Conservation (phyloP, 1,284 basidiomycete genomes). For the Moniliophthora roreri region DNA sequence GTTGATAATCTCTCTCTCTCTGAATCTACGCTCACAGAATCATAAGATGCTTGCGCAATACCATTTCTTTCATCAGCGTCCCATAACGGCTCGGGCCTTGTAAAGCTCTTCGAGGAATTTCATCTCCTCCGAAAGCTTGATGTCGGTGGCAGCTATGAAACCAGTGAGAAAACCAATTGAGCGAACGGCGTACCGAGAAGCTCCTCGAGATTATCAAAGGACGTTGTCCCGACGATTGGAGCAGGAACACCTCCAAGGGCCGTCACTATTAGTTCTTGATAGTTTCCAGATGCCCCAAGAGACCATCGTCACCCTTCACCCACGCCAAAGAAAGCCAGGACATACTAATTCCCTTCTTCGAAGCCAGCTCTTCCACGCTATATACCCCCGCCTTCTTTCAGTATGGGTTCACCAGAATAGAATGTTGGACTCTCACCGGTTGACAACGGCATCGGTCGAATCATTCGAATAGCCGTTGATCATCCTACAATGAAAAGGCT, state of each 20-base stretch:
- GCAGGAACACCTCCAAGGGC: constrained; percentile 15
- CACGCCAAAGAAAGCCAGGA: constrained; percentile 14
- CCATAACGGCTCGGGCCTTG: neutral
- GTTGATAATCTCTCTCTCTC: no score
- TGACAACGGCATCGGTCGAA: no score
- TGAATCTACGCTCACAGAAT: no score
- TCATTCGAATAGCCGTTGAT: no score
- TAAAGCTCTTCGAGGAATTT: constrained; percentile 13
- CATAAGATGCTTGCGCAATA: no score
- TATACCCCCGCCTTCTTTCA: no score
- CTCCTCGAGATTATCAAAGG: constrained; percentile 16
- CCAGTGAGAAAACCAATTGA: neutral
- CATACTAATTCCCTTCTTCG: constrained; percentile 12
- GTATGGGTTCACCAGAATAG: no score
- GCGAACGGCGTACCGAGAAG: constrained; percentile 10
- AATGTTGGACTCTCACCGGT: no score
- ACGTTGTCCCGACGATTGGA: constrained; percentile 20
- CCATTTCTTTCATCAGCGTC: no score
- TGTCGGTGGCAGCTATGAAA: constrained; percentile 10
- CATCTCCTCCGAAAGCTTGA: constrained; percentile 22
- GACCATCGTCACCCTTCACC: constrained; percentile 6
- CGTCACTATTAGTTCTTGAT: neutral
- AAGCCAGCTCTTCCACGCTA: constrained; percentile 11
- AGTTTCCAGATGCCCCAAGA: neutral
- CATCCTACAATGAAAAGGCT: no score